Conservation (phyloP, 2,329 filamentous ascomycete species). For the Xylaria sp. region DNA sequence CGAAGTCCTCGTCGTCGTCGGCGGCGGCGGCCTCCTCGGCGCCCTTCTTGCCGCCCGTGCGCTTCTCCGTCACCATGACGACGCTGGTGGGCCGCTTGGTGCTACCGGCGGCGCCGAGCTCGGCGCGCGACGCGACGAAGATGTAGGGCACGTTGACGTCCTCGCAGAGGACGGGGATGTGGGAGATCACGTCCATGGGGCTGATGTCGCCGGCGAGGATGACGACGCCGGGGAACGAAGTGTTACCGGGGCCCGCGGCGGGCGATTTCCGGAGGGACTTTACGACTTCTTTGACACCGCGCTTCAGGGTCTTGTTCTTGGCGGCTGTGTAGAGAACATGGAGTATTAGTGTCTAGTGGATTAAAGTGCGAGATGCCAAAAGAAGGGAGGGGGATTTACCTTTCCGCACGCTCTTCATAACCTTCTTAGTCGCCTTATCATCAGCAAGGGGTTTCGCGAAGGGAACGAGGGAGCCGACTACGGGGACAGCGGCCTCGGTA, state of each 20-base stretch:
- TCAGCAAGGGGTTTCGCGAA: constrained; percentile 78
- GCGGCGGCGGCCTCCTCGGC: constrained; percentile 36
- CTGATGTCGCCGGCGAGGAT: constrained; percentile 96
- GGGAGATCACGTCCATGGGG: constrained; percentile 96
- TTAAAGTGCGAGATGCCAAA: constrained; percentile 8
- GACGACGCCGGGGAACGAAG: constrained; percentile 67
- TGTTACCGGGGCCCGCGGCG: constrained; percentile 58
- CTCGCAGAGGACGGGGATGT: constrained; percentile 96
- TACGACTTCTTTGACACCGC: constrained; percentile 97
- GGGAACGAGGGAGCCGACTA: constrained; percentile 64
- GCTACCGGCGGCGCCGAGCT: constrained; percentile 86
- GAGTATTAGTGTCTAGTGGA: constrained; percentile 21
- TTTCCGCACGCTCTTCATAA: constrained; percentile 52
- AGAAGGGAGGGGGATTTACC: constrained; percentile 37
- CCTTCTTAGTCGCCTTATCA: constrained; percentile 66
- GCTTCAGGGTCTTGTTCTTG: constrained; percentile 91
- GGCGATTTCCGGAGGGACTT: constrained; percentile 94
- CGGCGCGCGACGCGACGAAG: constrained; percentile 86
- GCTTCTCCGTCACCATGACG: constrained; percentile 73
- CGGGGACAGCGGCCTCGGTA: constrained; percentile 40
- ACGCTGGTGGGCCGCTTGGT: constrained; percentile 97
- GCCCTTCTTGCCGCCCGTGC: constrained; percentile 33
- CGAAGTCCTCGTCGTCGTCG: constrained; percentile 54
- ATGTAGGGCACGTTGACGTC: constrained; percentile 97
- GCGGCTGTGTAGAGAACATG: constrained; percentile 56